phyloP scores from a whole-genome alignment of 225 moss, liverwort and hornwort species.

The Ulota crispa region DNA sequence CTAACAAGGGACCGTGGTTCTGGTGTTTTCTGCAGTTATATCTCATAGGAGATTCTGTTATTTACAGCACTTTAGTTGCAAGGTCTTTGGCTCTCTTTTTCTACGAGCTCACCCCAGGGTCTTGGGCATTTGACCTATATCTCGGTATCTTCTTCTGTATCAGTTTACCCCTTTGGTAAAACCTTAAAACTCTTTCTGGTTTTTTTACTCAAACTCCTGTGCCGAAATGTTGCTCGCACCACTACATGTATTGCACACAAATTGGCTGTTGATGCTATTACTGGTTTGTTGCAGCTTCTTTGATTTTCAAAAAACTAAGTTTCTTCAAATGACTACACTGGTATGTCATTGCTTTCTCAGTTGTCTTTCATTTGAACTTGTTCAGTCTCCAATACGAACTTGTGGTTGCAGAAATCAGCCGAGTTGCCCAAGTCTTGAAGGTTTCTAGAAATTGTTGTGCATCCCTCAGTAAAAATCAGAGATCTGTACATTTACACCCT shows the following conservation, averaged over 20 bases:
- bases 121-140: constrained; percentile 85
- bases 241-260: not conserved
- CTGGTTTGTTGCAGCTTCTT: constrained; percentile 73
- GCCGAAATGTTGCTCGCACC: not conserved
- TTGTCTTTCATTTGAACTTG: not conserved
- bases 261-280: constrained; percentile 1
- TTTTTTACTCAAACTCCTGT: not conserved
- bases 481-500: not conserved
- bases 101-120: constrained; percentile 51
- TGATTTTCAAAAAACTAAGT: constrained; percentile 93
- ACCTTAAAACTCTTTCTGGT: not conserved
- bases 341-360: constrained; percentile 32
- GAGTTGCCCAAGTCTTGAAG: not conserved
- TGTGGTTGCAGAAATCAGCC: not conserved
- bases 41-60: constrained; percentile 92
- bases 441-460: not conserved
- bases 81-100: constrained; percentile 81
- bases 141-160: constrained; percentile 76
- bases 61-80: constrained; percentile 87
- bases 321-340: constrained; percentile 86
- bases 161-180: constrained; percentile 89
- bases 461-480: not conserved
- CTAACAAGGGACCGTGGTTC: constrained; percentile 11
- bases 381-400: not conserved
- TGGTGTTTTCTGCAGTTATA: constrained; percentile 63